phyloP scores from a whole-genome alignment of 805 yeast genomes.

The Starmerella sirachaensis region DNA sequence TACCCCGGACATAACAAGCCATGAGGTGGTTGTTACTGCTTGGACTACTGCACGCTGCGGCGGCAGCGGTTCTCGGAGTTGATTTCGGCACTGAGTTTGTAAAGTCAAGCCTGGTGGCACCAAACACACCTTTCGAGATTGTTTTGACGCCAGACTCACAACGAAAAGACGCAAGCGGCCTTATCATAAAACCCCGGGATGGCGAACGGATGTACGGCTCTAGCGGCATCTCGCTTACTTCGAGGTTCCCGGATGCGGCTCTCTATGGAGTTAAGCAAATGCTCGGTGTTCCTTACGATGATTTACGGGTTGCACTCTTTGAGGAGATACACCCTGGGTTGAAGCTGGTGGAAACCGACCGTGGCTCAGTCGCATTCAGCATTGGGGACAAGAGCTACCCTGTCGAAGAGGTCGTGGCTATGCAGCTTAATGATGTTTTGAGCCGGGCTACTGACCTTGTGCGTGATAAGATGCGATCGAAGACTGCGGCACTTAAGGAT shows the following conservation, averaged over 20 bases:
- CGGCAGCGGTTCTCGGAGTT: slow-evolving; percentile 67
- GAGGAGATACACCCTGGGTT: slow-evolving; percentile 50
- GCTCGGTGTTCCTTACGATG: slow-evolving; percentile 45
- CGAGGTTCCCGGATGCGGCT: slow-evolving; percentile 63
- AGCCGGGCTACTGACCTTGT: slow-evolving; percentile 53
- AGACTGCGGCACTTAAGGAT: slow-evolving; percentile 37
- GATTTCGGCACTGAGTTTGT: slow-evolving; percentile 83
- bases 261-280: slow-evolving; percentile 56
- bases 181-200: slow-evolving; percentile 39
- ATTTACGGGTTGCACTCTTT: slow-evolving; percentile 38
- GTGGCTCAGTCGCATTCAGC: slow-evolving; percentile 47
- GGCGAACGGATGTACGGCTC: slow-evolving; percentile 63
- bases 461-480: slow-evolving; percentile 38
- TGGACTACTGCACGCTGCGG: slow-evolving; percentile 17
- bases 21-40: slow-evolving; percentile 12
- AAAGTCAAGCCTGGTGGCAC: slow-evolving; percentile 82
- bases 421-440: slow-evolving; percentile 60
- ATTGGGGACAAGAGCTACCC: slow-evolving; percentile 40
- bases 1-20: not conserved
- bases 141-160: slow-evolving; percentile 83
- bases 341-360: slow-evolving; percentile 30
- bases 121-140: slow-evolving; percentile 77
- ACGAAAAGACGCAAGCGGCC: slow-evolving; percentile 74
- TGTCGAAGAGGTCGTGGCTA: slow-evolving; percentile 73
- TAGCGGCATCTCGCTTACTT: slow-evolving; percentile 53